These are phyloP conservation scores for Boletus bicolor DNA, from an alignment of 768 basidiomycete genomes.

Conservation along the genomic window DNA sequence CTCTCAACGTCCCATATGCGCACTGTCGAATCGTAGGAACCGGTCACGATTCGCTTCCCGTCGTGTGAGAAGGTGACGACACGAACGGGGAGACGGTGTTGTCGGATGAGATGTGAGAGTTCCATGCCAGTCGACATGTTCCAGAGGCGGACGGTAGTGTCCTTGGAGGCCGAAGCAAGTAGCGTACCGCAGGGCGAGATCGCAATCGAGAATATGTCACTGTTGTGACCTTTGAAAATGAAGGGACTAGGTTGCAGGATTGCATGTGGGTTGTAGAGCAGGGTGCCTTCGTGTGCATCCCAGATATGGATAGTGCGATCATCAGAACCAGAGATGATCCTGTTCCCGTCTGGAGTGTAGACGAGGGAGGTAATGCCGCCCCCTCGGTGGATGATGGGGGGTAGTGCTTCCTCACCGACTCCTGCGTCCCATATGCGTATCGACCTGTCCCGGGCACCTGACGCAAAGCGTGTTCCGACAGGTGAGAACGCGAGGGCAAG, in stretches of 20 bases:
- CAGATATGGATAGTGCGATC: conserved; percentile 30
- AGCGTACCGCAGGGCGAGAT: conserved; percentile 30
- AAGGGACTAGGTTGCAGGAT: conserved; percentile 5
- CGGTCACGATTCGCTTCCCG: conserved; percentile 28
- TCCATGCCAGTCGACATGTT: conserved; percentile 18
- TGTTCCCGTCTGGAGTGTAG: conserved; percentile 30
- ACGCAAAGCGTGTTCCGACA: conserved; percentile 23
- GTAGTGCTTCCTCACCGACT: conserved; percentile 14
- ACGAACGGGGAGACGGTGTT: conserved; percentile 25
- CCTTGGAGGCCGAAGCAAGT: conserved; percentile 32
- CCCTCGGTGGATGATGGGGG: conserved; percentile 16
- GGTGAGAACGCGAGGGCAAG: conserved; percentile 33
- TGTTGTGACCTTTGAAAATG: conserved; percentile 20
- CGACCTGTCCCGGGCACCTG: conserved; percentile 30
- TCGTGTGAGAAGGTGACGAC: conserved; percentile 28
- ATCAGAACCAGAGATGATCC: conserved; percentile 31
- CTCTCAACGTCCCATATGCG: conserved; percentile 33
- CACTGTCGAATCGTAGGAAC: conserved; percentile 23
- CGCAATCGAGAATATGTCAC: conserved; percentile 26
- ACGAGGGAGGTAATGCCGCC: conserved; percentile 24
- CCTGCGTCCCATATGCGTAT: conserved; percentile 30
- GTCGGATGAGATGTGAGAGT: conserved; percentile 27
- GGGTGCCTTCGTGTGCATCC: conserved; percentile 22
- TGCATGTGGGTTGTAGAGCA: conserved; percentile 14
- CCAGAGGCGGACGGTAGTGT: conserved; percentile 33